Evolutionary conservation across 1,284 basidiomycete genomes (phyloP).

Genomic region (Ceratobasidium sp.): DNA sequence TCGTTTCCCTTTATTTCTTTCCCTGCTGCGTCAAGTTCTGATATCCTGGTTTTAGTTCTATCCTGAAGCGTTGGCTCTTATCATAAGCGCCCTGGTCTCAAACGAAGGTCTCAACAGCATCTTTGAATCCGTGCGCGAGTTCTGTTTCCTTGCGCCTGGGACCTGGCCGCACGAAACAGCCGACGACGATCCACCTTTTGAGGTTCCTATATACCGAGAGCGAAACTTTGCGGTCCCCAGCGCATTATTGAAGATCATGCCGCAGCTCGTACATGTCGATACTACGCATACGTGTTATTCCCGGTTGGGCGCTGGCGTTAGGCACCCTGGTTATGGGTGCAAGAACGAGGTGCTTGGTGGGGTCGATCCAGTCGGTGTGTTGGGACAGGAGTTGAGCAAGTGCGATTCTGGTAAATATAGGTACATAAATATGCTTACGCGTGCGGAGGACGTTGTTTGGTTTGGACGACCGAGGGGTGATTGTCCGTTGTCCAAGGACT

Average conservation of each 20-base stretch:
- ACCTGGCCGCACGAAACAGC: conserved; percentile 23
- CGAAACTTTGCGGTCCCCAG: conserved; percentile 12
- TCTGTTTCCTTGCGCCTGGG: conserved; percentile 33
- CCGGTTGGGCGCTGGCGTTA: conserved; percentile 14
- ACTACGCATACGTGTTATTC: conserved; percentile 29
- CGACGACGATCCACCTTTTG: background rate
- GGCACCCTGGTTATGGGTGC: conserved; percentile 10
- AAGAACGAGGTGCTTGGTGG: background rate
- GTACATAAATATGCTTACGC: background rate
- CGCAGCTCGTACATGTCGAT: conserved; percentile 31
- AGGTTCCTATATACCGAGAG: background rate
- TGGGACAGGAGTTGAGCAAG: background rate
- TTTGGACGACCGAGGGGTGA: conserved; percentile 36
- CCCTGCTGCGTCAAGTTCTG: background rate
- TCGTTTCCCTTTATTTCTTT: background rate
- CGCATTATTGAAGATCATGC: conserved; percentile 29
- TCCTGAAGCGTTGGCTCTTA: no score
- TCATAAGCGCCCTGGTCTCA: no score
- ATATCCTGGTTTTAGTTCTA: background rate
- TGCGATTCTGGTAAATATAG: background rate
- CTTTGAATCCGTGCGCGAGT: conserved; percentile 31
- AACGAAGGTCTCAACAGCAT: background rate
- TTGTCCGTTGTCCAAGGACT: conserved; percentile 14
- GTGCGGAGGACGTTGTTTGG: background rate
- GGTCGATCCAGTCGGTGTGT: background rate